These are phyloP conservation scores for Aspergillus pseudoviridinutans DNA, from an alignment of 2,329 filamentous ascomycete species.

Conservation along the genomic window DNA sequence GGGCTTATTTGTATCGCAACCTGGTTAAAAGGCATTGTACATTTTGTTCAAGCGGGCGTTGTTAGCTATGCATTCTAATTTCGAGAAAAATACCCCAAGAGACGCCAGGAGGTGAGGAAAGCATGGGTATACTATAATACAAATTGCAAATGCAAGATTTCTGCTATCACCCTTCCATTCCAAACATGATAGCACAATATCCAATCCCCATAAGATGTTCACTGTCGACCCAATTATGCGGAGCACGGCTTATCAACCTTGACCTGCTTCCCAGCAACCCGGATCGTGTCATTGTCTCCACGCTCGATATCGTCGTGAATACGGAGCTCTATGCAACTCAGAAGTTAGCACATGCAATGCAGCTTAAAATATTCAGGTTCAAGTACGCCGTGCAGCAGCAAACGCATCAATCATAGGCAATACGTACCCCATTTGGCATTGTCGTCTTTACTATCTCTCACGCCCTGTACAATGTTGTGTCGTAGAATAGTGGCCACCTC, in stretches of 20 bases:
- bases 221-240: slow-evolving; percentile 17
- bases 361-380: not conserved
- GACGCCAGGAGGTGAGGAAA: slow-evolving; percentile 31
- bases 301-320: slow-evolving; percentile 91
- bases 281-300: slow-evolving; percentile 89
- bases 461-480: slow-evolving; percentile 85
- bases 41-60: slow-evolving; percentile 35
- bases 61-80: slow-evolving; percentile 20
- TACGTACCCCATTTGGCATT: slow-evolving; percentile 34
- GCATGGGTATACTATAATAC: slow-evolving; percentile 39
- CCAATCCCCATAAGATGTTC: not conserved
- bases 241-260: slow-evolving; percentile 43
- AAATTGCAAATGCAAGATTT: slow-evolving; percentile 17
- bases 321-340: slow-evolving; percentile 59
- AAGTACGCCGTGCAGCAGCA: not conserved
- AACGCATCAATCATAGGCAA: not conserved
- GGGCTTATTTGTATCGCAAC: slow-evolving; percentile 14
- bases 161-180: slow-evolving; percentile 5
- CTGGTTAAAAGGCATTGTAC: slow-evolving; percentile 19
- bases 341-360: slow-evolving; percentile 3
- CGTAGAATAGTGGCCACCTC: slow-evolving; percentile 76
- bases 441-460: slow-evolving; percentile 35
- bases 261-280: slow-evolving; percentile 48
- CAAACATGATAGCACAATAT: slow-evolving; percentile 1
- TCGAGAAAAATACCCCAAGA: slow-evolving; percentile 29